Percentiles rank a stretch among this genome's conserved stretches.
phyloP scores from a whole-genome alignment of 2,329 filamentous ascomycete genomes.

The Chalaropsis thielavioides region DNA sequence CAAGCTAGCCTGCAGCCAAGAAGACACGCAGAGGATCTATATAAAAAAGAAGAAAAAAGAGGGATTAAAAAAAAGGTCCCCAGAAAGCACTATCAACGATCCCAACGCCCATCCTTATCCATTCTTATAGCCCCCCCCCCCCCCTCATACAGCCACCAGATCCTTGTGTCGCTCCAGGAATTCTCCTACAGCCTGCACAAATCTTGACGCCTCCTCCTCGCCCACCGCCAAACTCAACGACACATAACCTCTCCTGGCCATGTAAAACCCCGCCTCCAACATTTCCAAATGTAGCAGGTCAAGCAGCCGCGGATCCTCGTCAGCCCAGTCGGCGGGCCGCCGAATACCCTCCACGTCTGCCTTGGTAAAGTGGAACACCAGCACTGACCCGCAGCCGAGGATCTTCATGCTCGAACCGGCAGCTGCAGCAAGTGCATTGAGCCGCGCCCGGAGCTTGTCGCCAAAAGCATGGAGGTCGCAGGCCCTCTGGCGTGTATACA shows the following conservation, averaged over 20 bases:
- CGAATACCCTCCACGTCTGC: slow-evolving; percentile 24
- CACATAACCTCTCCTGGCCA: slow-evolving; percentile 29
- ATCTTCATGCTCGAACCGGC: slow-evolving; percentile 27
- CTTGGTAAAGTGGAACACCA: slow-evolving; percentile 27
- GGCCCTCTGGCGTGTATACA: slow-evolving; percentile 26
- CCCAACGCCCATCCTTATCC: background rate
- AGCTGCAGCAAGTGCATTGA: slow-evolving; percentile 23
- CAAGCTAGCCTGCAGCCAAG: background rate
- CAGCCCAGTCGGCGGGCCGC: slow-evolving; percentile 17
- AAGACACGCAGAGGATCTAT: background rate
- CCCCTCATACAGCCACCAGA: slow-evolving; percentile 5
- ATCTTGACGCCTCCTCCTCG: slow-evolving; percentile 28
- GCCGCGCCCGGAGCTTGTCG: slow-evolving; percentile 22
- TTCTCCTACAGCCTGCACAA: slow-evolving; percentile 26
- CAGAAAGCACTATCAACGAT: background rate
- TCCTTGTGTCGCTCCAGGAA: slow-evolving; percentile 21
- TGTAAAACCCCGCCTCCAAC: slow-evolving; percentile 31
- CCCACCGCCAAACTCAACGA: slow-evolving; percentile 29
- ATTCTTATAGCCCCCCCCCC: background rate
- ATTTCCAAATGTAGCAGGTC: slow-evolving; percentile 35
- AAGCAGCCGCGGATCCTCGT: slow-evolving; percentile 22
- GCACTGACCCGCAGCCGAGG: slow-evolving; percentile 27
- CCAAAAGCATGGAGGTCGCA: slow-evolving; percentile 24
- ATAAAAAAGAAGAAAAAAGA: background rate
- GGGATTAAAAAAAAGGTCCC: background rate